Percentiles rank a stretch among this genome's conserved stretches.
These are phyloP conservation scores for Chaetoscypha palmicola DNA, from an alignment of 2,329 filamentous ascomycete genomes.

Conservation along the genomic window DNA sequence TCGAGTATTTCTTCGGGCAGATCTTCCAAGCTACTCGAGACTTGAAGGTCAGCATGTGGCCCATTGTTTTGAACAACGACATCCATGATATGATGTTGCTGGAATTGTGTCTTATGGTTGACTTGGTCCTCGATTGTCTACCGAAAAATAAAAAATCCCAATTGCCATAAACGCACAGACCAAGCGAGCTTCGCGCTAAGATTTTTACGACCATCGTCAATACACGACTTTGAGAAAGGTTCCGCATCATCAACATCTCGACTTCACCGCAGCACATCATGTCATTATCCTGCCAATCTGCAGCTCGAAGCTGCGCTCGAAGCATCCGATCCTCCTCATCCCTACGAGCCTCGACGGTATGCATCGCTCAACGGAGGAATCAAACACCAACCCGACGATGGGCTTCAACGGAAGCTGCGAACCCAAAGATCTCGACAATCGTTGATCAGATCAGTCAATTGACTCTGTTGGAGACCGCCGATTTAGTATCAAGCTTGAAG, in stretches of 20 bases:
- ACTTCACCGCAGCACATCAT: constrained; percentile 38
- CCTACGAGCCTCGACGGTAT: constrained; percentile 39
- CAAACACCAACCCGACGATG: constrained; percentile 60
- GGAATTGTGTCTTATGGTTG: constrained; percentile 5
- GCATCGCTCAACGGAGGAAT: constrained; percentile 41
- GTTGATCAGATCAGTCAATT: constrained; percentile 99
- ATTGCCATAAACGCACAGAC: constrained; percentile 7
- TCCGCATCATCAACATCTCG: constrained; percentile 2
- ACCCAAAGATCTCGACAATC: constrained; percentile 89
- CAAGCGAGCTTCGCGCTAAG: constrained; percentile 8
- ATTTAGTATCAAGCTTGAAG: constrained; percentile 92
- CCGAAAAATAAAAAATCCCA: constrained; percentile 6
- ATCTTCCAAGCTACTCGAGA: constrained; percentile 47
- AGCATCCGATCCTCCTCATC: constrained; percentile 47
- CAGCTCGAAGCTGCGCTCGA: constrained; percentile 57
- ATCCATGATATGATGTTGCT: constrained; percentile 39
- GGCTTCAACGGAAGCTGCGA: constrained; percentile 74
- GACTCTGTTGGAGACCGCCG: constrained; percentile 94
- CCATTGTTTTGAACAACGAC: constrained; percentile 40
- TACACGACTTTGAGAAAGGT: constrained; percentile 8
- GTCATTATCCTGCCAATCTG: constrained; percentile 57
- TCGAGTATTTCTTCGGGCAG: constrained; percentile 65
- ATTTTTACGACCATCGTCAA: constrained; percentile 13
- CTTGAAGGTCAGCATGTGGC: constrained; percentile 48
- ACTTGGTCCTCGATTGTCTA: background rate